Base-by-base conservation (phyloP, 2,329 filamentous ascomycete genomes). In the Septoria petroselini region DNA sequence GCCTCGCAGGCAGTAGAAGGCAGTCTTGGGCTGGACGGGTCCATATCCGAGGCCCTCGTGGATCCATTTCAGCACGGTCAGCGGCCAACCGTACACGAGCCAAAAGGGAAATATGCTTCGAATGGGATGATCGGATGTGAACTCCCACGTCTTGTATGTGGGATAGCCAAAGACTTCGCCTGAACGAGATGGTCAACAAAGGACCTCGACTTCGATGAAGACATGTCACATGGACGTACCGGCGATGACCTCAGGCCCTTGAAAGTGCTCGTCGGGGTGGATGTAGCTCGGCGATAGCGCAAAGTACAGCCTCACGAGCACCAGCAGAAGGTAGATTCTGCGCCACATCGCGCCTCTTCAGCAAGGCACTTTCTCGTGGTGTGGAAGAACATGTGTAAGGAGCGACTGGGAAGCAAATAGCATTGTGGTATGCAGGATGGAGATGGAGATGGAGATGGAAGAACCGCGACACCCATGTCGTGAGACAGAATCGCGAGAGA, bases 221-320 rank as follows among this genome's bases (percentile, higher is more conserved):
- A 7, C 4, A 38, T 37, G 9, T 2, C n/a, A 12, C 3, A 12
- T 5, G n/a, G 29, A 9, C 50, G 29, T 31, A 96, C 91, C 91
- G 65, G 91, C 91, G 65, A 97, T 93, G 58, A 97, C 85, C 75
- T 98, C 93, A 12, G 93, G 93, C 29, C 93, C 93, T 73, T 98
- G 93, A 65, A 98, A 98, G 76, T 97, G 93, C 78, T 98, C 93
- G 74, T 98, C 93, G 4, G 93, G 93, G 70, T 98, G 93, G 39
- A 98, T 81, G 71, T 98, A 98, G 76, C 91, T 97, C 52, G 93
- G 88, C 57, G 86, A 91, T 58, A 97, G 75, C 53, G 93, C 91
- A 69, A 97, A 91, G 80, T 91, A 97, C 65, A 97, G 79, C 70
- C 93, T 86, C 64, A 95, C 82, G 60, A 93, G 76, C 64, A 95